Percentiles rank a stretch among this genome's conserved stretches.
Evolutionary conservation across 2,329 filamentous ascomycete genomes (phyloP).

Genomic region (Beauveria pseudobassiana): DNA sequence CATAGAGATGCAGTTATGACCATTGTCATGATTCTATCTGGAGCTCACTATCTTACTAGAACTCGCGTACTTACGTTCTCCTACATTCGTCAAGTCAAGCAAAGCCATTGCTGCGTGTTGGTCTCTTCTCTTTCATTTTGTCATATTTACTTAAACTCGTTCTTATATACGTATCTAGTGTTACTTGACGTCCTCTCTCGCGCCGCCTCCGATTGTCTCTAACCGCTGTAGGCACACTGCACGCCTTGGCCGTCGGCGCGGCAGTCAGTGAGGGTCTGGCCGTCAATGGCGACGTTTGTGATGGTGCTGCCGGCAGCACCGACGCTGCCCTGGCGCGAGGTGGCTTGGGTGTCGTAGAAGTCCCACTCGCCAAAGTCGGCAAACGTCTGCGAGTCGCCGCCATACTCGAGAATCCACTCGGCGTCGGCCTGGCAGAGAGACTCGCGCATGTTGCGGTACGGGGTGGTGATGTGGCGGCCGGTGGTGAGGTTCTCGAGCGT

Average conservation of each 20-base stretch:
- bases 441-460: constrained; percentile 32
- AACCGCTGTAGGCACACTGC: neutral
- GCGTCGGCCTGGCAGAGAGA: constrained; percentile 44
- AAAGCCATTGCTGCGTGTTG: too few relatives aligned
- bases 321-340: constrained; percentile 23
- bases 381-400: constrained; percentile 16
- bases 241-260: neutral
- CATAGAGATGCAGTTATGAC: too few relatives aligned
- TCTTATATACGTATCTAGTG: neutral
- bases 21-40: too few relatives aligned
- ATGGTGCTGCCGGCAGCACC: constrained; percentile 23
- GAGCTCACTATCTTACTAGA: too few relatives aligned
- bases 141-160: neutral
- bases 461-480: constrained; percentile 41
- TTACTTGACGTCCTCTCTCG: neutral
- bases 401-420: constrained; percentile 50
- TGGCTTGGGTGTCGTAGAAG: constrained; percentile 3
- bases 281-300: neutral
- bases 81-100: too few relatives aligned
- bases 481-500: constrained; percentile 37
- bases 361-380: constrained; percentile 12
- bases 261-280: neutral
- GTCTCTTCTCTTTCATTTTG: neutral
- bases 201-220: neutral
- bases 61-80: too few relatives aligned